Evolutionary conservation across 2,329 filamentous ascomycete species (phyloP), one percentile per base, ranked within the genome.

Genomic region (Exophiala sideris): DNA sequence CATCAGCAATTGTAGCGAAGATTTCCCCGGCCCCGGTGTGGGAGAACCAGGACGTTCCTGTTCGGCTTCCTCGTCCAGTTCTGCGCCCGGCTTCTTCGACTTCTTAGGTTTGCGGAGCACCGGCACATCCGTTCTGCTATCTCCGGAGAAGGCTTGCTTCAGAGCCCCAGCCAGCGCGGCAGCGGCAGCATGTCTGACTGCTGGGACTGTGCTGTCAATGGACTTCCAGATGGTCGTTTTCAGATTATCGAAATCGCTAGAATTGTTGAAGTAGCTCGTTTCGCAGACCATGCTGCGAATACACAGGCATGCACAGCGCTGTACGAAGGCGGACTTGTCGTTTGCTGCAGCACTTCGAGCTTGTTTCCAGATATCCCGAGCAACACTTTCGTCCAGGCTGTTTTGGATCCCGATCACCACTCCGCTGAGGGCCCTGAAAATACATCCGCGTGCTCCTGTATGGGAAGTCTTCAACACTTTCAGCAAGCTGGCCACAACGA

Each of bases 331-430:
- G 3, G 90, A 88, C 71, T 94, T 97, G 70, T 99, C 95, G 56
- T 79, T 79, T 0, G 84, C 79, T 24, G 87, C 87, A 62, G 87
- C 81, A 70, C 80, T 89, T 59, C 94, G 85, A 21, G 85, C 87
- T 68, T 92, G 88, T 71, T 96, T 99, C 90, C 91, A 97, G 12
- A 95, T 83, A 68, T 96, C 91, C 66, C 91, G 84, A n/a, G 88
- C 88, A 35, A 91, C 79, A 50, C 76, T 78, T 70, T 99, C 94
- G 64, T 99, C 94, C 64, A 92, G 79, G 56, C 89, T 90, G 4
- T 79, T 78, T 51, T 82, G 81, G 24, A 96, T 83, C 70, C 91
- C 92, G 54, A 79, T 80, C 21, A 86, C 79, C 38, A 96, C 81
- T 73, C 91, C 91, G 39, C 82, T 84, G 45, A 96, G 72, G 1